A percentile compares a stretch with the other conserved stretches of the same genome.
Evolutionary conservation across 2,329 filamentous ascomycete genomes (phyloP).

Genomic region (Eutypa lata): DNA sequence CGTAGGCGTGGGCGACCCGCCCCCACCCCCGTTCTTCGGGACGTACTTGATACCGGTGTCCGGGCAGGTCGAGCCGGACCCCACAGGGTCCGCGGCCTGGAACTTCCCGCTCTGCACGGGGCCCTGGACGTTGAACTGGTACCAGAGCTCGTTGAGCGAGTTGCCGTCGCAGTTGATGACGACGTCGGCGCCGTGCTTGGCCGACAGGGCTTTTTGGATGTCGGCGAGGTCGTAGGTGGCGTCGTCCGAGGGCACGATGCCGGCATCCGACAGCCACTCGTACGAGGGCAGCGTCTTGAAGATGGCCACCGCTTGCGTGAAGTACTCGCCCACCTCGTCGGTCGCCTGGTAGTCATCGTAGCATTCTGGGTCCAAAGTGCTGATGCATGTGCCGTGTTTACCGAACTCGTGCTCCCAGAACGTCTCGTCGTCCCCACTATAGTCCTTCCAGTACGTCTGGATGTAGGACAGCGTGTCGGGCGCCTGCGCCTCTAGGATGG

Average conservation of each 20-base stretch:
- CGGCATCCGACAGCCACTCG: slow-evolving; percentile 56
- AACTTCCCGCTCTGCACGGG: slow-evolving; percentile 61
- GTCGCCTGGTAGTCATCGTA: slow-evolving; percentile 58
- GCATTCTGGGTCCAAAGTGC: slow-evolving; percentile 64
- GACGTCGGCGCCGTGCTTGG: slow-evolving; percentile 50
- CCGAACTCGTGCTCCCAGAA: slow-evolving; percentile 75
- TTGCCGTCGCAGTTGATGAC: slow-evolving; percentile 54
- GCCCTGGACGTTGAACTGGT: slow-evolving; percentile 60
- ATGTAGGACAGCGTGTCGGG: slow-evolving; percentile 61
- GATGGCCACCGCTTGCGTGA: slow-evolving; percentile 61
- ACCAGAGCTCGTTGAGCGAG: slow-evolving; percentile 54
- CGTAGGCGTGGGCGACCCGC: no score
- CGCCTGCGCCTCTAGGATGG: slow-evolving; percentile 47
- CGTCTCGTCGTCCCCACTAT: slow-evolving; percentile 57
- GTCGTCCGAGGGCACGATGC: slow-evolving; percentile 51
- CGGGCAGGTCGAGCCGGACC: slow-evolving; percentile 61
- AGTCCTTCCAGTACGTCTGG: slow-evolving; percentile 70
- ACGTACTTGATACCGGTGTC: slow-evolving; percentile 60
- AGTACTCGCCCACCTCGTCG: slow-evolving; percentile 67
- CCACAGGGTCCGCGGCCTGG: slow-evolving; percentile 47
- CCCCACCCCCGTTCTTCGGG: slow-evolving; percentile 53
- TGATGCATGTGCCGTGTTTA: slow-evolving; percentile 73
- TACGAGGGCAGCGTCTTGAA: slow-evolving; percentile 68
- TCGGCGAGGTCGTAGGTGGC: slow-evolving; percentile 57
- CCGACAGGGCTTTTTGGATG: slow-evolving; percentile 57